Percentiles rank a stretch among this genome's conserved stretches.
These are phyloP conservation scores for Apiotrichum gracile DNA, from an alignment of 1,284 basidiomycete species.

Conservation along the genomic window DNA sequence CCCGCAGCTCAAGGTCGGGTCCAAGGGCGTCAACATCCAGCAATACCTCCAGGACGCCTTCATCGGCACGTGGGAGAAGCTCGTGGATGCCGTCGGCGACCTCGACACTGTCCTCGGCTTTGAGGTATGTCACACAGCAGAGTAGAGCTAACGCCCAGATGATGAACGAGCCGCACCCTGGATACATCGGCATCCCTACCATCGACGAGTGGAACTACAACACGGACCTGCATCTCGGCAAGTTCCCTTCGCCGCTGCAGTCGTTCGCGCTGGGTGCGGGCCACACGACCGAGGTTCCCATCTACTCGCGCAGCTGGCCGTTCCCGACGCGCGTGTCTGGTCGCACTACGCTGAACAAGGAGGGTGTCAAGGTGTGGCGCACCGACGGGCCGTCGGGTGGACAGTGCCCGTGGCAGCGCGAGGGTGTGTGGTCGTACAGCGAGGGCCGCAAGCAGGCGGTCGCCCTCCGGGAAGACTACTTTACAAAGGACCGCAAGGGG, in stretches of 20 bases:
- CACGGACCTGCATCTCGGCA: slow-evolving; percentile 82
- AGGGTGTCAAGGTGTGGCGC: slow-evolving; percentile 61
- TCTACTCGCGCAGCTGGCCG: slow-evolving; percentile 76
- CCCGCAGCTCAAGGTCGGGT: slow-evolving; percentile 60
- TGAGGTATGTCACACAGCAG: slow-evolving; percentile 54
- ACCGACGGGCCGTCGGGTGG: slow-evolving; percentile 63
- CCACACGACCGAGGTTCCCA: slow-evolving; percentile 63
- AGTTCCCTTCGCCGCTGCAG: slow-evolving; percentile 74
- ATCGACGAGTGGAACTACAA: slow-evolving; percentile 84
- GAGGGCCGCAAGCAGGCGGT: slow-evolving; percentile 61
- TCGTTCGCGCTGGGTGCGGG: slow-evolving; percentile 79
- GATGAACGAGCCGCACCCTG: slow-evolving; percentile 95
- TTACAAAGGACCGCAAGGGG: slow-evolving; percentile 61
- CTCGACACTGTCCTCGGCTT: slow-evolving; percentile 81
- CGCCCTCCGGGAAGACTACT: slow-evolving; percentile 80
- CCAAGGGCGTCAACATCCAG: slow-evolving; percentile 61
- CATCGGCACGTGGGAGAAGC: slow-evolving; percentile 65
- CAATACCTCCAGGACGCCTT: slow-evolving; percentile 76
- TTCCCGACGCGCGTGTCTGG: slow-evolving; percentile 59
- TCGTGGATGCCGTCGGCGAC: slow-evolving; percentile 65
- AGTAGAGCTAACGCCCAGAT: slow-evolving; percentile 51
- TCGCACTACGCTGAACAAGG: slow-evolving; percentile 51
- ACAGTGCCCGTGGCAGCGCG: slow-evolving; percentile 78
- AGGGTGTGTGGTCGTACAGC: slow-evolving; percentile 93
- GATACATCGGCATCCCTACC: slow-evolving; percentile 76